phyloP scores from a whole-genome alignment of 352 stramenopile species.

The Blastocystis hominis region DNA sequence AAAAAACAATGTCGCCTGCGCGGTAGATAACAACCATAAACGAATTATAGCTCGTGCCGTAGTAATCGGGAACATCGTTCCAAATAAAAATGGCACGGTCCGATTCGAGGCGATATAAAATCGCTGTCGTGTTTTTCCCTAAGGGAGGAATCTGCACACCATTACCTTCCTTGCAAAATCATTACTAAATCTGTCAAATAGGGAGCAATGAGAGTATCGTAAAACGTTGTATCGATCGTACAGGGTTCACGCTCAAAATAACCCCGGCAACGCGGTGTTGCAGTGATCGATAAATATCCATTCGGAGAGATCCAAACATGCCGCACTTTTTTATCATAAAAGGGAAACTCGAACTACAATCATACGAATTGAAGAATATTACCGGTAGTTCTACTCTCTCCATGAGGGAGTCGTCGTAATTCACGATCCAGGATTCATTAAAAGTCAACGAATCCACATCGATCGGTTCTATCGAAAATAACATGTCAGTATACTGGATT shows the following conservation, averaged over 20 bases:
- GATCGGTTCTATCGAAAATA: constrained; percentile 1
- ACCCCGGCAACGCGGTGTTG: not conserved
- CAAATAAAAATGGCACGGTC: not conserved
- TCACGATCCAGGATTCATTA: not conserved
- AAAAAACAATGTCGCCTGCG: not conserved
- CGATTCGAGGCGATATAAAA: not conserved
- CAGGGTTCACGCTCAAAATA: not conserved
- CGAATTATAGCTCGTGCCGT: not conserved
- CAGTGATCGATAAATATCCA: not conserved
- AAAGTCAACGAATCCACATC: not conserved
- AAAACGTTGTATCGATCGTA: not conserved
- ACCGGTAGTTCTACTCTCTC: not conserved
- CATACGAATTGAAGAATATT: not conserved
- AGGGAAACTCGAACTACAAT: constrained; percentile 37
- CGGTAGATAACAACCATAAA: constrained; percentile 12
- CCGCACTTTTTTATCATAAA: constrained; percentile 16
- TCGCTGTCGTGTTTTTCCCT: not conserved
- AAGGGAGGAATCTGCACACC: not conserved
- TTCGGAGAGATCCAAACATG: constrained; percentile 26
- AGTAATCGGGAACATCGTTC: not conserved
- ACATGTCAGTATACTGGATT: not conserved
- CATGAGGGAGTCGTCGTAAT: not conserved
- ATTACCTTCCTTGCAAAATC: not conserved
- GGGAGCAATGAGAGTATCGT: constrained; percentile 20
- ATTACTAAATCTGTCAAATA: constrained; percentile 7